These are phyloP conservation scores for Amanita pallidorosea DNA, from an alignment of 768 basidiomycete species.

Conservation along the genomic window DNA sequence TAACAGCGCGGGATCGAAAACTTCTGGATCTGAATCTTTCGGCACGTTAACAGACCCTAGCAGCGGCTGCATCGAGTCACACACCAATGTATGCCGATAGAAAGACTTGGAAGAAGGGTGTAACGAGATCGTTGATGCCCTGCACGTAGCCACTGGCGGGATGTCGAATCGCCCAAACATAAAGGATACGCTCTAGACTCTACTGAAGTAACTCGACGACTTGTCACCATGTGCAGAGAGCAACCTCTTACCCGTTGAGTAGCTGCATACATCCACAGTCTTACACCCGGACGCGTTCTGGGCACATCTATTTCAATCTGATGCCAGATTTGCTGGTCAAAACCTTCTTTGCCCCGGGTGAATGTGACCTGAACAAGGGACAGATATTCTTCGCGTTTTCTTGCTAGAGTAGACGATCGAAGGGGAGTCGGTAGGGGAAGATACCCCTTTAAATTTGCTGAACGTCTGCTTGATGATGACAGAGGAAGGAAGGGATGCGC, in stretches of 20 bases:
- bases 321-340: constrained; percentile 98
- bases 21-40: constrained; percentile 82
- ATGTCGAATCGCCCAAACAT: constrained; percentile 98
- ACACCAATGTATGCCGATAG: constrained; percentile 88
- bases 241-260: constrained; percentile 70
- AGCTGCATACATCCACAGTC: constrained; percentile 80
- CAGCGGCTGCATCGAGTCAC: constrained; percentile 10
- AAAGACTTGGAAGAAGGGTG: constrained; percentile 97
- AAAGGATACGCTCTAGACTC: constrained; percentile 91
- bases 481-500: constrained; percentile 17
- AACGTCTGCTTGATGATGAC: background rate
- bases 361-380: constrained; percentile 88
- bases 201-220: constrained; percentile 22
- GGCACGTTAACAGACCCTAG: constrained; percentile 3
- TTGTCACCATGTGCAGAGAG: background rate
- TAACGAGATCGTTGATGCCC: constrained; percentile 97
- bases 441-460: constrained; percentile 59
- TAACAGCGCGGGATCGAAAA: constrained; percentile 72
- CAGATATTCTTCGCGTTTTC: constrained; percentile 88
- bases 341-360: constrained; percentile 69
- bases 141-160: constrained; percentile 98
- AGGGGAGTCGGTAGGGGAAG: constrained; percentile 75
- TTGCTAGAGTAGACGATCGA: constrained; percentile 63
- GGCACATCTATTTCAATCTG: constrained; percentile 99
- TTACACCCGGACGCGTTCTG: constrained; percentile 84